Percentiles rank a stretch among this genome's conserved stretches.
These are phyloP conservation scores for Dioscorea alata DNA, from an alignment of 106 monocot species.

Conservation along the genomic window DNA sequence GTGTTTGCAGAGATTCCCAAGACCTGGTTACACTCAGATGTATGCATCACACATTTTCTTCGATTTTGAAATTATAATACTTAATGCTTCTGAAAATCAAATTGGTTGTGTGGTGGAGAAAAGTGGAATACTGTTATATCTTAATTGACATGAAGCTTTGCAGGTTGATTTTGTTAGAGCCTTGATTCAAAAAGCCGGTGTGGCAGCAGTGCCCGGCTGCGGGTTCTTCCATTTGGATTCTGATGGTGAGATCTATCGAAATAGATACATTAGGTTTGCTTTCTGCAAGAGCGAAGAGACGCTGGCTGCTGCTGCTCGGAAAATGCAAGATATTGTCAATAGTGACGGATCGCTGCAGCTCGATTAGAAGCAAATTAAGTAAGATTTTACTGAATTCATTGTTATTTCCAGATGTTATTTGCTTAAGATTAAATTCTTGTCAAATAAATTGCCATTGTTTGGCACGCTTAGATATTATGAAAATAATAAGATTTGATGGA, in stretches of 20 bases:
- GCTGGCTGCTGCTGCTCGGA: slow-evolving; percentile 47
- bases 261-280: slow-evolving; percentile 69
- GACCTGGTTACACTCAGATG: slow-evolving; percentile 61
- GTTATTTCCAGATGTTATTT: no score
- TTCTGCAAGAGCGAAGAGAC: slow-evolving; percentile 83
- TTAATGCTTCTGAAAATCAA: no score
- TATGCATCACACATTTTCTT: slow-evolving; percentile 15
- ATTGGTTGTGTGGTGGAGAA: no score
- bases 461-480: no score
- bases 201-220: slow-evolving; percentile 83
- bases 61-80: no score
- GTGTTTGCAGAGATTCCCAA: slow-evolving; percentile 71
- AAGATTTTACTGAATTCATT: no score
- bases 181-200: slow-evolving; percentile 63
- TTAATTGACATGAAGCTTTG: not conserved
- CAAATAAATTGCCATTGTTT: no score
- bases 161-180: slow-evolving; percentile 74
- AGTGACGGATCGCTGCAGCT: slow-evolving; percentile 2
- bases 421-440: no score
- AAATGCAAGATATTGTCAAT: slow-evolving; percentile 20
- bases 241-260: slow-evolving; percentile 17
- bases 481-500: no score
- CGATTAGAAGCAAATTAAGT: not conserved
- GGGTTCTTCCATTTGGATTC: slow-evolving; percentile 54
- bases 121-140: no score